These are phyloP conservation scores for Capronia coronata DNA, from an alignment of 2,329 filamentous ascomycete species.

Conservation along the genomic window DNA sequence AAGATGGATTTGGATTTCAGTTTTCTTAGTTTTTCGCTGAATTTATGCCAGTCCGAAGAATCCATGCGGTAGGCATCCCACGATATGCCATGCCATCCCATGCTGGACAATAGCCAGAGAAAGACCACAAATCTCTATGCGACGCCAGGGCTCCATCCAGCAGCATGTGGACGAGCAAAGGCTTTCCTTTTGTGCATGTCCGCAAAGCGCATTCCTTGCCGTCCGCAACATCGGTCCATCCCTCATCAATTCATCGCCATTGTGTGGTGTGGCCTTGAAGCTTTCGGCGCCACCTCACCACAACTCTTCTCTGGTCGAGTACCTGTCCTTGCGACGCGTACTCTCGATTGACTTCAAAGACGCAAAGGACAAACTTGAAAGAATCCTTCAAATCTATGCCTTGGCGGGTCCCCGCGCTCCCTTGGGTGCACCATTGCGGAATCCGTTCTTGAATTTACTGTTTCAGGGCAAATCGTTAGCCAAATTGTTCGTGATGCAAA, in stretches of 20 bases:
- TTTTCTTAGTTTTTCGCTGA: background rate
- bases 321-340: background rate
- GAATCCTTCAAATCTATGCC: conserved; percentile 32
- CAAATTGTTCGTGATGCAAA: background rate
- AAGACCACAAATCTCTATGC: background rate
- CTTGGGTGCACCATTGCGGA: conserved; percentile 83
- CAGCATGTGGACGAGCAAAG: background rate
- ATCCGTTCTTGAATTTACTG: conserved; percentile 87
- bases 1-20: background rate
- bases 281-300: background rate
- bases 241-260: background rate
- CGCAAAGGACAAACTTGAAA: background rate
- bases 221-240: background rate
- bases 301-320: background rate
- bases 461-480: conserved; percentile 2
- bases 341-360: conserved; percentile 3
- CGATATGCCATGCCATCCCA: background rate
- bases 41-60: background rate
- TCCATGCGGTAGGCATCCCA: background rate
- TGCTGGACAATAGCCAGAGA: background rate
- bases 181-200: background rate
- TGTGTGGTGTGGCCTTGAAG: background rate
- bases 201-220: background rate
- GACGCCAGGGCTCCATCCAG: background rate
- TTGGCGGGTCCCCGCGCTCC: conserved; percentile 62